These are phyloP conservation scores for Lipomyces sp. DNA, from an alignment of 805 yeast genomes.

Conservation along the genomic window DNA sequence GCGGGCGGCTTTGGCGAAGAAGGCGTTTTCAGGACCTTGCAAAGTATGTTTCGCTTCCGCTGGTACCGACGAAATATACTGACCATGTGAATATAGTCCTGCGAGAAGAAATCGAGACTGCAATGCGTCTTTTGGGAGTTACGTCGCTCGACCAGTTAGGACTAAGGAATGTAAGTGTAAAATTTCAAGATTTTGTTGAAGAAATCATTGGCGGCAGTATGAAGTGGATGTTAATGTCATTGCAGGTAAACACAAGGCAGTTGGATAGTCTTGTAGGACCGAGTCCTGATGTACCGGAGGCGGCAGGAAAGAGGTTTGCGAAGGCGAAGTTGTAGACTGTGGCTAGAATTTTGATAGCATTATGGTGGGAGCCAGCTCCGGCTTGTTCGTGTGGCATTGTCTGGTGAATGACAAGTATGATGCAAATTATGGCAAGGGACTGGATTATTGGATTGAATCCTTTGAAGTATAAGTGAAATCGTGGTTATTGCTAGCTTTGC, in stretches of 20 bases:
- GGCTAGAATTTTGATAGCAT: too few relatives aligned
- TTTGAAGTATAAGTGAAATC: too few relatives aligned
- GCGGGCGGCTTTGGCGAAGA: slow-evolving; percentile 61
- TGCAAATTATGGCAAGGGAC: too few relatives aligned
- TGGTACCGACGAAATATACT: background rate
- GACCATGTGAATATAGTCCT: slow-evolving; percentile 39
- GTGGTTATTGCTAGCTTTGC: too few relatives aligned
- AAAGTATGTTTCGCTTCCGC: slow-evolving; percentile 32
- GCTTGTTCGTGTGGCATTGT: too few relatives aligned
- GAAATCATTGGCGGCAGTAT: background rate
- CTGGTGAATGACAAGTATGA: too few relatives aligned
- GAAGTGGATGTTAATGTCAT: background rate
- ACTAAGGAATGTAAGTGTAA: slow-evolving; percentile 30
- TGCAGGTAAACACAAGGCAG: slow-evolving; percentile 16
- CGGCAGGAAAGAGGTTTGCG: background rate
- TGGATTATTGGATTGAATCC: too few relatives aligned
- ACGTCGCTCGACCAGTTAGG: slow-evolving; percentile 47
- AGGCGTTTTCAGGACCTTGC: slow-evolving; percentile 58
- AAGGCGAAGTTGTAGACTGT: slow-evolving; percentile 10
- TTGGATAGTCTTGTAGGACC: slow-evolving; percentile 18
- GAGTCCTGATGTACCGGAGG: slow-evolving; percentile 1
- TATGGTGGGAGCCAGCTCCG: too few relatives aligned
- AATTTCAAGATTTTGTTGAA: too few relatives aligned
- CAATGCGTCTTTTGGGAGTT: slow-evolving; percentile 66
- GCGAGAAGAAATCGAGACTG: slow-evolving; percentile 58